A percentile compares a stretch with the other conserved stretches of the same genome.
Evolutionary conservation across 306 rosid genomes (phyloP).

Genomic region (Quillaja saponaria): DNA sequence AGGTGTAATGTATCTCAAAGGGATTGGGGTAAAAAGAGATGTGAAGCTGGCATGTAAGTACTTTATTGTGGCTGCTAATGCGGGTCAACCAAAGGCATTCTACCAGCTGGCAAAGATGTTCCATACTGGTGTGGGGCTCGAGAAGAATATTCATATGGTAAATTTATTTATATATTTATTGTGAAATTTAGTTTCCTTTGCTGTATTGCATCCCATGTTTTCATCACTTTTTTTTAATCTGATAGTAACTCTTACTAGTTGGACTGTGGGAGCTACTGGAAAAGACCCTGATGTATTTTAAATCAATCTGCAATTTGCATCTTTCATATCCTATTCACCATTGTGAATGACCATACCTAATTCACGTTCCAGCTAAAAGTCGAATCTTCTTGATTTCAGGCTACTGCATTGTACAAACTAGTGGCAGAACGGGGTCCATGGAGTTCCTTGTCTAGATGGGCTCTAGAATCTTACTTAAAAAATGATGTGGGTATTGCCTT

Average conservation of each 20-base stretch:
- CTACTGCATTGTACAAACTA: conserved; percentile 80
- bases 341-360: neutral
- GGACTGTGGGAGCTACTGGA: no score
- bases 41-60: conserved; percentile 67
- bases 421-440: conserved; percentile 99
- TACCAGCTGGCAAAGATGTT: conserved; percentile 99
- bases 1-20: conserved; percentile 93
- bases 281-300: no score
- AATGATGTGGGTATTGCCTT: conserved; percentile 92
- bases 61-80: conserved; percentile 79
- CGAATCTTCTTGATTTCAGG: conserved; percentile 51
- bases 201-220: neutral
- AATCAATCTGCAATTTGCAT: no score
- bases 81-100: conserved; percentile 96
- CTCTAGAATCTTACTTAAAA: conserved; percentile 88
- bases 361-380: conserved; percentile 19
- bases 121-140: conserved; percentile 89
- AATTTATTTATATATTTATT: conserved; percentile 26
- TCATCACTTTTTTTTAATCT: no score
- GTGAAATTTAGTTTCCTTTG: conserved; percentile 12
- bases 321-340: conserved; percentile 12
- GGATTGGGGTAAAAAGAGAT: conserved; percentile 91
- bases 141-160: conserved; percentile 80
- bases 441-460: conserved; percentile 99
- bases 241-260: neutral